These are phyloP conservation scores for Apiospora sp. DNA, from an alignment of 2,329 filamentous ascomycete species.

Conservation along the genomic window DNA sequence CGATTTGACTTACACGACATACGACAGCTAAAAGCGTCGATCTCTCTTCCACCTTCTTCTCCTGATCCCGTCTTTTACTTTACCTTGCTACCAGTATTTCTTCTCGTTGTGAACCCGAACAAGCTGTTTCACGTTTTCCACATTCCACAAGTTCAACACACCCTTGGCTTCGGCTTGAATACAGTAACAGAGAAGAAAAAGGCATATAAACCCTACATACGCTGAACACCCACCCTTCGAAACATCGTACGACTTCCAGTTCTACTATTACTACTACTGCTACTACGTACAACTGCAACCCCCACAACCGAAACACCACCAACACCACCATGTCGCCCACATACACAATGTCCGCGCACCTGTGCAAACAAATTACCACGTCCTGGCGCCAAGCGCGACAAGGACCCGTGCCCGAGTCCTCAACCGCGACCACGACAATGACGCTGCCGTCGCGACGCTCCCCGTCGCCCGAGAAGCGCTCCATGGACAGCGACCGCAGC, in stretches of 20 bases:
- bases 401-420: constrained; percentile 44
- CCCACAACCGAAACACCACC: not conserved
- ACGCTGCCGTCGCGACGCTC: constrained; percentile 43
- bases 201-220: not conserved
- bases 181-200: not conserved
- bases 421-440: constrained; percentile 34
- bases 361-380: constrained; percentile 67
- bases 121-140: not conserved
- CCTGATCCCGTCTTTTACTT: not conserved
- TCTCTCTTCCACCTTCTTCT: constrained; percentile 16
- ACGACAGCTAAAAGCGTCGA: constrained; percentile 13
- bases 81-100: not conserved
- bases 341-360: constrained; percentile 67
- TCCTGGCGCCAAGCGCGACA: constrained; percentile 64
- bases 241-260: constrained; percentile 5
- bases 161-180: not conserved
- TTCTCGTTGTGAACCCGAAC: not conserved
- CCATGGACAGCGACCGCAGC: constrained; percentile 56
- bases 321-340: constrained; percentile 60
- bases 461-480: constrained; percentile 53
- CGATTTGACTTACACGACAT: constrained; percentile 21
- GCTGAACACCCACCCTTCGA: not conserved
- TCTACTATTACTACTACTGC: not conserved
- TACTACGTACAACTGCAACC: not conserved
- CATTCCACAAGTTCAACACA: not conserved